These are phyloP conservation scores for Trichoderma breve DNA, from an alignment of 2,329 filamentous ascomycete species.

Conservation along the genomic window DNA sequence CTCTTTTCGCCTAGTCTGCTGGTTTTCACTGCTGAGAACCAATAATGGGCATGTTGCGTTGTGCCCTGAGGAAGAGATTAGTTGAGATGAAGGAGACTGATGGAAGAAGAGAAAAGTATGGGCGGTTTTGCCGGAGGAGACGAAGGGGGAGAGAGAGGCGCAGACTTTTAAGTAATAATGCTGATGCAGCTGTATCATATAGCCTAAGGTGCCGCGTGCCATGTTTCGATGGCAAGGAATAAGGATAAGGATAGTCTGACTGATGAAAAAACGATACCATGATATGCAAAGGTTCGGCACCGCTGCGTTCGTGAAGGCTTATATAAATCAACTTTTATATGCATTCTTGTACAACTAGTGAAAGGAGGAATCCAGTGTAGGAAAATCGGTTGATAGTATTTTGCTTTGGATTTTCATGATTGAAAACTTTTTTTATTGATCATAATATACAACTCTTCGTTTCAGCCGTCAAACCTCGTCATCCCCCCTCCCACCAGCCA, in stretches of 20 bases:
- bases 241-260: neutral
- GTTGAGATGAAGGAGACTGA: neutral
- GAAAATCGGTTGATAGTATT: too few relatives aligned
- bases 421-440: conserved; percentile 18
- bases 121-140: neutral
- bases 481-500: neutral
- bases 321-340: neutral
- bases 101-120: neutral
- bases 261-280: neutral
- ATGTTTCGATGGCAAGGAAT: neutral
- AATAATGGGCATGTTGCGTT: neutral
- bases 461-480: neutral
- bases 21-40: neutral
- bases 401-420: neutral
- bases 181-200: conserved; percentile 25
- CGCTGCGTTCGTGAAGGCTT: neutral
- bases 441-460: conserved; percentile 18
- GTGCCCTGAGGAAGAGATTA: neutral
- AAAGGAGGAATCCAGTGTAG: neutral
- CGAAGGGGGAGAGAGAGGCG: neutral
- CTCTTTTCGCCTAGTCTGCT: neutral
- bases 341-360: neutral
- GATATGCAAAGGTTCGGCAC: neutral
- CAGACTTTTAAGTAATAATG: conserved; percentile 10
- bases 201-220: conserved; percentile 5